Conservation (phyloP, 768 basidiomycete species). For the Russula vinacea region DNA sequence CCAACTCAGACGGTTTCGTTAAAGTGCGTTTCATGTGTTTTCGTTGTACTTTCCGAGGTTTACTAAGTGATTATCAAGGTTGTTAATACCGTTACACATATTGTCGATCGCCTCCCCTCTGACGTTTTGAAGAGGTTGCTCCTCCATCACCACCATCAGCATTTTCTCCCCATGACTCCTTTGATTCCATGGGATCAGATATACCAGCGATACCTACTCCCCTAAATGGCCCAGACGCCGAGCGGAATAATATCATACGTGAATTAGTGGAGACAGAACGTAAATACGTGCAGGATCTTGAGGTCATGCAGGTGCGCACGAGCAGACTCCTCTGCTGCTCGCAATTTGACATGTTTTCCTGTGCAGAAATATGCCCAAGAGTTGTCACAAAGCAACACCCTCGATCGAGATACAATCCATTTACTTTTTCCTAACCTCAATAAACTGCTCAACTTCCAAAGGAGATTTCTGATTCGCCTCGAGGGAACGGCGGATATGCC, state of each 20-base stretch:
- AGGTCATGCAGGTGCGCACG: constrained; percentile 83
- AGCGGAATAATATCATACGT: constrained; percentile 72
- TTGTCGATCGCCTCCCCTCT: constrained; percentile 72
- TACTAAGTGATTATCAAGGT: constrained; percentile 50
- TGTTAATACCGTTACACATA: constrained; percentile 80
- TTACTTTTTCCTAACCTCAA: constrained; percentile 92
- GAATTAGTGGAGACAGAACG: constrained; percentile 95
- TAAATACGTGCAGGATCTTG: constrained; percentile 94
- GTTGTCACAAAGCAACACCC: constrained; percentile 74
- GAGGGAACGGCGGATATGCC: constrained; percentile 81
- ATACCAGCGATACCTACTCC: constrained; percentile 41
- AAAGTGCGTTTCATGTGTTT: constrained; percentile 57
- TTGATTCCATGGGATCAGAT: constrained; percentile 54
- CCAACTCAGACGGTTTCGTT: constrained; percentile 91
- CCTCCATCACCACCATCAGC: constrained; percentile 51
- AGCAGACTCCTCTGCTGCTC: neutral
- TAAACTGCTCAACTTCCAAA: constrained; percentile 94
- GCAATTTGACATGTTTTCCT: constrained; percentile 23
- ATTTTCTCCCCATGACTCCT: constrained; percentile 54
- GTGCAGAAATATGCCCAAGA: constrained; percentile 84
- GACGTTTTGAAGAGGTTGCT: constrained; percentile 63
- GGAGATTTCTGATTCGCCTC: constrained; percentile 85
- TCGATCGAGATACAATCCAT: constrained; percentile 95
- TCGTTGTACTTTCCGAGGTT: neutral
- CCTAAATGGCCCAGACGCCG: constrained; percentile 58